Percentiles rank a stretch among this genome's conserved stretches.
Evolutionary conservation across 495 filamentous ascomycete genomes (phyloP).

Genomic region (Clohesyomyces aquaticus): DNA sequence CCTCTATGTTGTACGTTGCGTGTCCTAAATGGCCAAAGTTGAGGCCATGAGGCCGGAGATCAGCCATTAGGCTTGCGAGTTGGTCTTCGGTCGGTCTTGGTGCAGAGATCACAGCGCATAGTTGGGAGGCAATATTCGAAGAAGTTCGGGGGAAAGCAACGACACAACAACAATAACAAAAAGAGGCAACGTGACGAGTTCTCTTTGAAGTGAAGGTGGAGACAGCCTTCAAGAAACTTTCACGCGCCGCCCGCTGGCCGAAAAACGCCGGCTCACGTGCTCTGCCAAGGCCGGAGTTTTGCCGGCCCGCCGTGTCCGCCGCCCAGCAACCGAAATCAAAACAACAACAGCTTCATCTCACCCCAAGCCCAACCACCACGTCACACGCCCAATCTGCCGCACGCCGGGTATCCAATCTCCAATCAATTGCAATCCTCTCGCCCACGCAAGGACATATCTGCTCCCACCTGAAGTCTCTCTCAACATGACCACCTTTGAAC

Average conservation of each 20-base stretch:
- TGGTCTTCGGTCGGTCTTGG: background rate
- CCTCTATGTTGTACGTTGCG: conserved; percentile 57
- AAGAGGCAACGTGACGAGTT: background rate
- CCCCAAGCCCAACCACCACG: conserved; percentile 31
- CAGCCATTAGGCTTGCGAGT: conserved; percentile 63
- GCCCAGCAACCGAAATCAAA: conserved; percentile 18
- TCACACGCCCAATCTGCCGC: conserved; percentile 23
- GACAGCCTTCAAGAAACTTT: background rate
- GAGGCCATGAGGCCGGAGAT: conserved; percentile 57
- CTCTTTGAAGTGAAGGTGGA: background rate
- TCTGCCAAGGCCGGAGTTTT: background rate
- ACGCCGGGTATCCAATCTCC: no score
- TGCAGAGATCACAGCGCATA: no score
- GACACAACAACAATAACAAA: background rate
- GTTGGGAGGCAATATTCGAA: background rate
- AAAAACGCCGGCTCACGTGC: conserved; percentile 29
- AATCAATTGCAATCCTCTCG: no score
- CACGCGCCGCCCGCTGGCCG: conserved; percentile 5
- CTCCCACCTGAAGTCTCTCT: background rate
- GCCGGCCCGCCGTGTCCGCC: conserved; percentile 8
- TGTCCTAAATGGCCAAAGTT: conserved; percentile 69
- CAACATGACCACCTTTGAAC: conserved; percentile 75
- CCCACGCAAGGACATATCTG: background rate
- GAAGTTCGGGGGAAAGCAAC: background rate
- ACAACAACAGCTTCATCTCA: no score